Evolutionary conservation across 768 basidiomycete species (phyloP).

Genomic region (Suillus lakei): DNA sequence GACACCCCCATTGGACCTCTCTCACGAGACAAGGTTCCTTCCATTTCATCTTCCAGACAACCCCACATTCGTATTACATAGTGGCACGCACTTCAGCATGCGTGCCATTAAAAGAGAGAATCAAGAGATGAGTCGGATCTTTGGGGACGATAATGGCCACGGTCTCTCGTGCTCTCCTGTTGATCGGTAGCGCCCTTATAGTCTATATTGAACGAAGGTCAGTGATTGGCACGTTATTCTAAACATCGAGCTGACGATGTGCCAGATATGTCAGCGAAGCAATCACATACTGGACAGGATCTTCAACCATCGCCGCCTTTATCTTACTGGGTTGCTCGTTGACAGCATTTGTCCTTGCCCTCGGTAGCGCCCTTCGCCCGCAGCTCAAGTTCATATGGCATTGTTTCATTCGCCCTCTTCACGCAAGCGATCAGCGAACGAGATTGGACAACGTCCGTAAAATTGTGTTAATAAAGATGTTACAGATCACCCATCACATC

Average conservation of each 20-base stretch:
- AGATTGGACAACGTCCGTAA: slow-evolving; percentile 48
- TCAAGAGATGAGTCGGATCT: not conserved
- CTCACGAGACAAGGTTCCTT: not conserved
- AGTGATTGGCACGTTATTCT: not conserved
- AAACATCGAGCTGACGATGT: not conserved
- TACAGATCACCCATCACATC: slow-evolving; percentile 2
- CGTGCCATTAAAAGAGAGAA: slow-evolving; percentile 4
- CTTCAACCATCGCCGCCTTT: slow-evolving; percentile 30
- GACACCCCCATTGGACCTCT: not conserved
- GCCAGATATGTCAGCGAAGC: slow-evolving; percentile 20
- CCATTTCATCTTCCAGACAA: not conserved
- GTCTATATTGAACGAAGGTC: slow-evolving; percentile 25
- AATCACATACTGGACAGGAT: slow-evolving; percentile 35
- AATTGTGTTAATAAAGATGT: not conserved
- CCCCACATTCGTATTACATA: slow-evolving; percentile 1
- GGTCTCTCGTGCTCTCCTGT: slow-evolving; percentile 23
- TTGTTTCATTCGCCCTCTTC: slow-evolving; percentile 51
- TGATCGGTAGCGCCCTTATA: slow-evolving; percentile 22
- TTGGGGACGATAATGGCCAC: slow-evolving; percentile 1
- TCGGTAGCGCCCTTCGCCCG: slow-evolving; percentile 36
- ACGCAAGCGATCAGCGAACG: slow-evolving; percentile 43
- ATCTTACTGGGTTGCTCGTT: slow-evolving; percentile 31
- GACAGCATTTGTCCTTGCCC: slow-evolving; percentile 23
- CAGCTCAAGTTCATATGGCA: slow-evolving; percentile 55
- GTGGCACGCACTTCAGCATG: not conserved